Conservation (phyloP, 1,284 basidiomycete species). For the Apiotrichum veenhuisii region DNA sequence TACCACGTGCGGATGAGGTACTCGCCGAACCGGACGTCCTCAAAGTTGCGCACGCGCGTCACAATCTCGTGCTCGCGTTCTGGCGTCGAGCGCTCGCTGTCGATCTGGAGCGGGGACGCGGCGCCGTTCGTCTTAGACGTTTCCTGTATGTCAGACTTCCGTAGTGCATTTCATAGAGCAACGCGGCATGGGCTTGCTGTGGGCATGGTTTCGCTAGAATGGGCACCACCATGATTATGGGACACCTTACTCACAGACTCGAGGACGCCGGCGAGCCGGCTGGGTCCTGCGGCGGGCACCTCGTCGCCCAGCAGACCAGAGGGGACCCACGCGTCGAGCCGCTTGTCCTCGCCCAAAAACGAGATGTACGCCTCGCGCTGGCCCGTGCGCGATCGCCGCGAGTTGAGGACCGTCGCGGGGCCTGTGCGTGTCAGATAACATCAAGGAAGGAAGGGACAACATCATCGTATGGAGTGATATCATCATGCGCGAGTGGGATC, state of each 20-base stretch:
- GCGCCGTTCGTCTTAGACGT: not conserved
- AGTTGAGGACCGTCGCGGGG: constrained; percentile 27
- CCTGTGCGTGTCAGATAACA: constrained; percentile 16
- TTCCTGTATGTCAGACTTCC: not conserved
- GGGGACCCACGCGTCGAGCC: constrained; percentile 70
- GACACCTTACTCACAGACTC: not conserved
- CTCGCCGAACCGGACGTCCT: constrained; percentile 46
- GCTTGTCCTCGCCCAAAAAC: constrained; percentile 57
- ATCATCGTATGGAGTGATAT: too few relatives aligned
- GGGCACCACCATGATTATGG: too few relatives aligned
- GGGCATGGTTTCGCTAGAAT: too few relatives aligned
- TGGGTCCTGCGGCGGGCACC: constrained; percentile 13
- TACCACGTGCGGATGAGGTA: constrained; percentile 56
- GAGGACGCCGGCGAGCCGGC: not conserved
- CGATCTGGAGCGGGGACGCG: not conserved
- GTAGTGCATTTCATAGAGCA: not conserved
- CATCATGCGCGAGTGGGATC: too few relatives aligned
- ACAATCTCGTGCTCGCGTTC: constrained; percentile 42
- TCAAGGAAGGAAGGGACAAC: too few relatives aligned
- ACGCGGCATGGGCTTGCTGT: too few relatives aligned
- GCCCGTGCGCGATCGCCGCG: constrained; percentile 19
- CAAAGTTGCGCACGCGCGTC: constrained; percentile 47
- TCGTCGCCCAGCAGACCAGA: constrained; percentile 37
- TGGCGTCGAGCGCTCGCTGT: constrained; percentile 24
- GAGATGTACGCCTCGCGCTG: constrained; percentile 36